Evolutionary conservation across 129 eudicot genomes (phyloP), one percentile per base, ranked within the genome.

Genomic region (Flaveria robusta): DNA sequence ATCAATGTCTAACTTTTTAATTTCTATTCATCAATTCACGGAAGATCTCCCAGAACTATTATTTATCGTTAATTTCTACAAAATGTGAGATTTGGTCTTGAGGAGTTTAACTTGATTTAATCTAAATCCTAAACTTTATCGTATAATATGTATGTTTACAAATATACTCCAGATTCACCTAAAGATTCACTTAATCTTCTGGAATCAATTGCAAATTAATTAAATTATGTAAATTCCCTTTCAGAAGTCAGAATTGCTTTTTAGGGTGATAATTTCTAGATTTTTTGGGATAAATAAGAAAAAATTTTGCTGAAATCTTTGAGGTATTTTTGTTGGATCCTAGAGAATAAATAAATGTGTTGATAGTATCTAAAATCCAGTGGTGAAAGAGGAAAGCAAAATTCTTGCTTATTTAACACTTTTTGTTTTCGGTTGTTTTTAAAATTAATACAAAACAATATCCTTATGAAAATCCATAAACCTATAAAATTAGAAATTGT

Each of bases 261-360:
- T 6, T 52, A 22, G 29, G 55, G 26, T 20, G 81, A 9, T 41
- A 66, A 9, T 51, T 77, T 68, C 68, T 24, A 42, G 66, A 63
- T 15, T 78, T 71, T 37, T 79, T 39, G 75, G 77, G 63, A 79
- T 60, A 4, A 71, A 46, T 78, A 60, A 71, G 46, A 47, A 62
- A 78, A 19, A 27, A 16, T 60, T 60, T 16, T 19, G 24, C 2
- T 51, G 43, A 71, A 62, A 47, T 42, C 14, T 49, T 62, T 68
- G 31, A 71, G 77, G 67, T 50, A 71, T 62, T 60, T 70, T 79
- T 79, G 83, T 71, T 79, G 73, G 78, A 79, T 79, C 78, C 66
- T 64, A 71, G 63, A 66, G 83, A 49, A 50, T 62, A 58, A 83
- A 74, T 67, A 78, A 16, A 27, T 58, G 64, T 23, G 29, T 47